phyloP scores from a whole-genome alignment of 169 alveolate species.

The Eimeria necatrix region DNA sequence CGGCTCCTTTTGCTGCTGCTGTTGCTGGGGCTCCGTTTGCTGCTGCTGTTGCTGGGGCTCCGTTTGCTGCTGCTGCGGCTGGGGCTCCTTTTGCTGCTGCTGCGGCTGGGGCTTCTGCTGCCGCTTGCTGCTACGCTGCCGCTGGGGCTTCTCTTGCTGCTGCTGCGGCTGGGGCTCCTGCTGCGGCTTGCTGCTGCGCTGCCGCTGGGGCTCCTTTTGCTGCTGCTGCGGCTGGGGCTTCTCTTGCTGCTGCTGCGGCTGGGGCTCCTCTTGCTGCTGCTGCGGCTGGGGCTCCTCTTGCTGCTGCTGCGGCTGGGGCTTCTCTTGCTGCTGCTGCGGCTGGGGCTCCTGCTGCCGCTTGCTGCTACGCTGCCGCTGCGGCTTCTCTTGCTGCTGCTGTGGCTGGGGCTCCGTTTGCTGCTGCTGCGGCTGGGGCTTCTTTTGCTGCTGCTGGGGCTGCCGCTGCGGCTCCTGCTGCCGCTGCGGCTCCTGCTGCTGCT shows the following conservation, averaged over 20 bases:
- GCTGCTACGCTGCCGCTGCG: background rate
- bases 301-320: conserved; percentile 7
- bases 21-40: background rate
- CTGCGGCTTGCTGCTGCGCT: background rate
- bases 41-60: background rate
- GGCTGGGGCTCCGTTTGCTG: background rate
- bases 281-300: background rate
- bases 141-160: conserved; percentile 10
- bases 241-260: background rate
- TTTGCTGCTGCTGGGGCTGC: background rate
- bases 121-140: background rate
- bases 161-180: background rate
- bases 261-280: background rate
- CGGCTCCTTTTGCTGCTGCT: background rate
- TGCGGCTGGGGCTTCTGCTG: conserved; percentile 8
- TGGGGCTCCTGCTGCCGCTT: background rate
- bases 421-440: background rate
- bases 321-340: background rate
- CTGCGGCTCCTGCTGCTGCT: too few relatives aligned
- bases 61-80: conserved; percentile 20
- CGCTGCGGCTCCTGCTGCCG: too few relatives aligned
- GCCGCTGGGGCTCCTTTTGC: background rate
- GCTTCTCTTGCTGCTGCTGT: background rate
- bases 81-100: background rate
- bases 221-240: too few relatives aligned